Conservation (phyloP, 176 grass and related monocot genomes). For the Triticum timopheevii region DNA sequence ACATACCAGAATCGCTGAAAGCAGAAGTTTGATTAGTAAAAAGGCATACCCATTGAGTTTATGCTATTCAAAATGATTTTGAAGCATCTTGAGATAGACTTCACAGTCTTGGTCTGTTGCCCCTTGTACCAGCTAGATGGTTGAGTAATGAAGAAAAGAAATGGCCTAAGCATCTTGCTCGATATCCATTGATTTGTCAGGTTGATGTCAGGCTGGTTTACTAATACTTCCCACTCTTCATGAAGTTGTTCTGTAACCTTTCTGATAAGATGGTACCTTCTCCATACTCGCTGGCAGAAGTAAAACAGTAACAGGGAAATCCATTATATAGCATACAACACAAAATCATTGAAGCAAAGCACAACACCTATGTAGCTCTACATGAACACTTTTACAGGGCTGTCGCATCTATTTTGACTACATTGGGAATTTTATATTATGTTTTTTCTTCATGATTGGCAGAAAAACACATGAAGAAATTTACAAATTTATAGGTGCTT, state of each 20-base stretch:
- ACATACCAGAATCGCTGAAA: conserved; percentile 22
- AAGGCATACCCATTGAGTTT: conserved; percentile 60
- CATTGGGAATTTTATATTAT: not conserved
- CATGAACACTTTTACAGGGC: not conserved
- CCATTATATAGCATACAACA: not conserved
- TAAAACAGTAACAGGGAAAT: conserved; percentile 1
- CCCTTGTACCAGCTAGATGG: conserved; percentile 52
- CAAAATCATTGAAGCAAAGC: not conserved
- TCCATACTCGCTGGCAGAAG: conserved; percentile 70
- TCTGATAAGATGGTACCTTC: conserved; percentile 59
- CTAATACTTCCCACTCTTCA: conserved; percentile 65
- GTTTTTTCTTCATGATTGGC: not conserved
- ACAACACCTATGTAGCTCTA: conserved; percentile 2
- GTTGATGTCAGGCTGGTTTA: conserved; percentile 45
- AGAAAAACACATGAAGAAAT: not conserved
- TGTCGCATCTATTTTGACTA: not conserved
- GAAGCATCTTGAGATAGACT: conserved; percentile 69
- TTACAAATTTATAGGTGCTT: not conserved
- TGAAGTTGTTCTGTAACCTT: conserved; percentile 59
- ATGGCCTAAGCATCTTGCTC: conserved; percentile 72
- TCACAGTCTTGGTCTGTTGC: conserved; percentile 36
- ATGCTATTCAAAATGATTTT: conserved; percentile 83
- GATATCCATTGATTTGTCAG: conserved; percentile 73
- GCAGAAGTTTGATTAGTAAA: conserved; percentile 8
- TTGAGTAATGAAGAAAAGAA: conserved; percentile 83